Percentiles rank a stretch among this genome's conserved stretches.
Evolutionary conservation across 192 early-diverging fungal genomes (phyloP).

Genomic region (Dispira simplex): DNA sequence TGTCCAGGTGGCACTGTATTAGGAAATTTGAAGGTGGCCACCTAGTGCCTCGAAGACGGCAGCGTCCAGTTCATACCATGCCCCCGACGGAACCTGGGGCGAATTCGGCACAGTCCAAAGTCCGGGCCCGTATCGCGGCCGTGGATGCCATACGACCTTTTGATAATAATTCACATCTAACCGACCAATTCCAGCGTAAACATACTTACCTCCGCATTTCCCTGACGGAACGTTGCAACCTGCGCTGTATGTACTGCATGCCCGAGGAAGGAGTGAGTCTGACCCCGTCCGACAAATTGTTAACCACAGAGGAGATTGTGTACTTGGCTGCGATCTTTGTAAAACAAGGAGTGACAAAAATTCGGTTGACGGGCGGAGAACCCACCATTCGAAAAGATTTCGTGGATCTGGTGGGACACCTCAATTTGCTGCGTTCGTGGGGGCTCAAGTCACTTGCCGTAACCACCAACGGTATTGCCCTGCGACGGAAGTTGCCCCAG

Average conservation of each 20-base stretch:
- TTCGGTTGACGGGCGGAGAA: slow-evolving; percentile 91
- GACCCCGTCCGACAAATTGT: slow-evolving; percentile 46
- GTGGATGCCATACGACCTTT: background rate
- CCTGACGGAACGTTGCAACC: slow-evolving; percentile 87
- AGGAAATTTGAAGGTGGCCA: too few relatives aligned
- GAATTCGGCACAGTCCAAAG: background rate
- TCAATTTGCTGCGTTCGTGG: slow-evolving; percentile 49
- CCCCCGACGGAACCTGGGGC: too few relatives aligned
- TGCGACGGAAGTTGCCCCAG: slow-evolving; percentile 63
- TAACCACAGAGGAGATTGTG: slow-evolving; percentile 73
- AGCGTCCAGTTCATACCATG: too few relatives aligned
- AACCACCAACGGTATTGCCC: slow-evolving; percentile 89
- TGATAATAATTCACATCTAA: slow-evolving; percentile 14
- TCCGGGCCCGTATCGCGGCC: background rate
- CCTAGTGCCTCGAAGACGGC: too few relatives aligned
- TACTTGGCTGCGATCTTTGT: slow-evolving; percentile 74
- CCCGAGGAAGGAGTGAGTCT: slow-evolving; percentile 70
- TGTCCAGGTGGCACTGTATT: too few relatives aligned
- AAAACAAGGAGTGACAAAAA: slow-evolving; percentile 76
- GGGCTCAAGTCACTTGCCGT: slow-evolving; percentile 75
- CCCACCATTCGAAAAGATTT: slow-evolving; percentile 89
- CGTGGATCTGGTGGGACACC: slow-evolving; percentile 64
- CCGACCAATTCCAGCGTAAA: slow-evolving; percentile 67
- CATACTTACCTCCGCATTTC: slow-evolving; percentile 94
- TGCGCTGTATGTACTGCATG: slow-evolving; percentile 98